Conservation (phyloP, 441 rosid species). For the Pelargonium fulgidum region DNA sequence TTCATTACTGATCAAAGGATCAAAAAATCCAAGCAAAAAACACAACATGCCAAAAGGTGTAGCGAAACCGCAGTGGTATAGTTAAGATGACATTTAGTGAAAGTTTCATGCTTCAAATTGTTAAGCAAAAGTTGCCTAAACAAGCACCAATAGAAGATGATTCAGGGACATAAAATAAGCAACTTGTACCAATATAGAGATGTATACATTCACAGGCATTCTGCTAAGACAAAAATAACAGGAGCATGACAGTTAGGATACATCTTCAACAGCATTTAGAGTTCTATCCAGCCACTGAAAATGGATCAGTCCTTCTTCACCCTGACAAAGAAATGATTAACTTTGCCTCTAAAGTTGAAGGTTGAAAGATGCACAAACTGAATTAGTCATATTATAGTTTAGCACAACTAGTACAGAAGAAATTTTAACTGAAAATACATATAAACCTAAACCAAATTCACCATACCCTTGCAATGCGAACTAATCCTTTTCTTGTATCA, state of each 20-base stretch:
- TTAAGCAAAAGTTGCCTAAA: too few relatives aligned
- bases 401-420: background rate
- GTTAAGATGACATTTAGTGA: too few relatives aligned
- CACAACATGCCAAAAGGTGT: too few relatives aligned
- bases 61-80: too few relatives aligned
- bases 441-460: background rate
- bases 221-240: background rate
- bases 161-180: background rate
- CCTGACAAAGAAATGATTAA: slow-evolving; percentile 32
- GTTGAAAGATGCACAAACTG: background rate
- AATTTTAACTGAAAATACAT: background rate
- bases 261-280: slow-evolving; percentile 66
- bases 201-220: background rate
- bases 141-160: background rate
- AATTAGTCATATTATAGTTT: background rate
- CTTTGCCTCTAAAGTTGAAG: background rate
- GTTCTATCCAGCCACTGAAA: slow-evolving; percentile 91
- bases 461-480: slow-evolving; percentile 71
- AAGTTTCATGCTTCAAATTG: too few relatives aligned
- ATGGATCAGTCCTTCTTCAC: slow-evolving; percentile 84
- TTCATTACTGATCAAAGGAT: too few relatives aligned
- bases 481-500: slow-evolving; percentile 80
- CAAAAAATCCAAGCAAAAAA: too few relatives aligned
- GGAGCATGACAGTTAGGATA: slow-evolving; percentile 41
- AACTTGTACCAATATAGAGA: background rate